Evolutionary conservation across 257 asterid species (phyloP).

Genomic region (Prunella vulgaris): DNA sequence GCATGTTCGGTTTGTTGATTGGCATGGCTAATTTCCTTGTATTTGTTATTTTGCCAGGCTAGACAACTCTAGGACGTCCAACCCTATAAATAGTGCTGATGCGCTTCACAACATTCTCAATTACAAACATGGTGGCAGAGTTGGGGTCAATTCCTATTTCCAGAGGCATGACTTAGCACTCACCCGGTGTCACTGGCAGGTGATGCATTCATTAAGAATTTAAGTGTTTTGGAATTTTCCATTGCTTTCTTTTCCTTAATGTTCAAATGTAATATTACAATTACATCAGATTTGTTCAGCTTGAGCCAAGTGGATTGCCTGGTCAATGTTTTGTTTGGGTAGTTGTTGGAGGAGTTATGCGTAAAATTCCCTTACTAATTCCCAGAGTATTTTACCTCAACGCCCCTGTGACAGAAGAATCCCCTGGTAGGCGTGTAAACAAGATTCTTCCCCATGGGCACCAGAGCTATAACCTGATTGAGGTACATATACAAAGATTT

Average conservation of each 20-base stretch:
- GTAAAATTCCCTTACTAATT: slow-evolving; percentile 61
- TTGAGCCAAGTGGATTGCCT: slow-evolving; percentile 57
- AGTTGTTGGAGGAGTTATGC: slow-evolving; percentile 87
- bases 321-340: slow-evolving; percentile 94
- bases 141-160: slow-evolving; percentile 73
- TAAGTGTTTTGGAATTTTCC: slow-evolving; percentile 2
- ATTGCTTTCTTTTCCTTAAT: slow-evolving; percentile 13
- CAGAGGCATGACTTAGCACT: slow-evolving; percentile 78
- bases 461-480: slow-evolving; percentile 73
- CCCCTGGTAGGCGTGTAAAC: slow-evolving; percentile 90
- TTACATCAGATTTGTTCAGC: slow-evolving; percentile 77
- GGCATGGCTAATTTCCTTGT: slow-evolving; percentile 2
- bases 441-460: slow-evolving; percentile 96
- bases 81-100: slow-evolving; percentile 37
- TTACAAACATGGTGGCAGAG: slow-evolving; percentile 45
- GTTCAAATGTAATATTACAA: slow-evolving; percentile 15
- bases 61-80: slow-evolving; percentile 38
- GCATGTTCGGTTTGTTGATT: slow-evolving; percentile 13
- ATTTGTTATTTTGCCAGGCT: slow-evolving; percentile 40
- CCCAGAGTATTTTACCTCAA: slow-evolving; percentile 92
- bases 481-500: slow-evolving; percentile 43
- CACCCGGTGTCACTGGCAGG: slow-evolving; percentile 94
- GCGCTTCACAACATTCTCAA: slow-evolving; percentile 31
- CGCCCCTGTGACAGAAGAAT: slow-evolving; percentile 90
- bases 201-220: slow-evolving; percentile 29